A percentile compares a stretch with the other conserved stretches of the same genome.
Conservation (phyloP, 805 yeast species). For the Spathaspora gorwiae region DNA sequence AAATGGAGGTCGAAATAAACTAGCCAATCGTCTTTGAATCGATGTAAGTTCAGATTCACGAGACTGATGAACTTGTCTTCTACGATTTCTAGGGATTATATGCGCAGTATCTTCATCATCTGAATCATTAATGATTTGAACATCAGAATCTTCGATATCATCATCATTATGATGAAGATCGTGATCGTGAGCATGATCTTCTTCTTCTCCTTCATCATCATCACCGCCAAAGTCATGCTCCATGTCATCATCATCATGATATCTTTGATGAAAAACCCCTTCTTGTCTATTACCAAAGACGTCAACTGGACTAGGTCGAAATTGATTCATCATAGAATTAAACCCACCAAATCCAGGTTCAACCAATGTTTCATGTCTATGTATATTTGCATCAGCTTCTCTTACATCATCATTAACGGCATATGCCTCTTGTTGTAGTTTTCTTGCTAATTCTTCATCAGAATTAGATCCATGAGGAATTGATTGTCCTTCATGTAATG, state of each 20-base stretch:
- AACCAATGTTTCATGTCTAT: slow-evolving; percentile 71
- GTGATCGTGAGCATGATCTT: slow-evolving; percentile 17
- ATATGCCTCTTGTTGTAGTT: slow-evolving; percentile 63
- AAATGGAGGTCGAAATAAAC: slow-evolving; percentile 88
- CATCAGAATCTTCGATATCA: slow-evolving; percentile 30
- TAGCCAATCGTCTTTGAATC: slow-evolving; percentile 68
- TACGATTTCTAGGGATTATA: slow-evolving; percentile 19
- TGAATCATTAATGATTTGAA: slow-evolving; percentile 25
- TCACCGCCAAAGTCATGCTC: slow-evolving; percentile 5
- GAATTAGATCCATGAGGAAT: slow-evolving; percentile 3
- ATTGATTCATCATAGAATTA: not conserved
- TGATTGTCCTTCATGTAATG: not conserved
- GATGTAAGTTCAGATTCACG: slow-evolving; percentile 35
- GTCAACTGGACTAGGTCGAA: slow-evolving; percentile 25
- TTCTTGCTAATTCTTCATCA: slow-evolving; percentile 56
- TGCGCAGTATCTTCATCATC: slow-evolving; percentile 22
- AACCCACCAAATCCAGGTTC: slow-evolving; percentile 22
- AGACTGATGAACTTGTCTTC: slow-evolving; percentile 20
- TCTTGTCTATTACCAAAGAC: slow-evolving; percentile 47
- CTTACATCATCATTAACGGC: slow-evolving; percentile 19
- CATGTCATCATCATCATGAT: slow-evolving; percentile 18
- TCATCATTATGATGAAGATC: slow-evolving; percentile 23
- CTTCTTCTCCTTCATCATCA: slow-evolving; percentile 35
- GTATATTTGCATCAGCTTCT: slow-evolving; percentile 72
- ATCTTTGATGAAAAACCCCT: slow-evolving; percentile 59